phyloP scores from a whole-genome alignment of 176 grass and related monocot genomes.

The Tillandsia fasciculata region DNA sequence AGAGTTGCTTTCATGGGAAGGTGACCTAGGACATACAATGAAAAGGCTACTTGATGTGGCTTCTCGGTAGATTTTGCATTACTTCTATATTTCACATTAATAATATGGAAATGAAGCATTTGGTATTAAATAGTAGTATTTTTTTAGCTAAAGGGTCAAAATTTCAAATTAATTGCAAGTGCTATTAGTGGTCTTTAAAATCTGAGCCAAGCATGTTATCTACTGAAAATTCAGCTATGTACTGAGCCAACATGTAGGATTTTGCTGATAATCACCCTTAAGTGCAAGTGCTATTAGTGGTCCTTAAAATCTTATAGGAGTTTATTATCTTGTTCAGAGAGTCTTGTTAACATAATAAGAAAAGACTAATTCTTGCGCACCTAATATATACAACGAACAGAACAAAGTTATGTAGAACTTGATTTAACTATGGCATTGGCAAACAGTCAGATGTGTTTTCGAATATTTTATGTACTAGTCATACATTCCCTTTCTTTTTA shows the following conservation, averaged over 20 bases:
- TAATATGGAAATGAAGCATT: background rate
- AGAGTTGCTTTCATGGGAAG: conserved; percentile 79
- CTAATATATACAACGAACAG: background rate
- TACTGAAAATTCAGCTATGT: conserved; percentile 2
- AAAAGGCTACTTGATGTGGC: conserved; percentile 83
- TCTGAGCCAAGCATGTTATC: too few species aligned
- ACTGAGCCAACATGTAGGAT: conserved; percentile 1
- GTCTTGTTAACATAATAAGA: too few species aligned
- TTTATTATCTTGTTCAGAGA: too few species aligned
- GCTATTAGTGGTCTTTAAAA: too few species aligned
- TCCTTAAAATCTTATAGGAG: too few species aligned
- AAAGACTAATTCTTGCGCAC: background rate
- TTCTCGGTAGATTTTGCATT: conserved; percentile 49
- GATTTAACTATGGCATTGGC: background rate
- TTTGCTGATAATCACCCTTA: too few species aligned
- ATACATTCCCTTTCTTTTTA: background rate
- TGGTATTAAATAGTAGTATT: background rate
- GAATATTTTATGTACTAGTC: background rate
- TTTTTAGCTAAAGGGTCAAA: too few species aligned
- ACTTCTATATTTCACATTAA: background rate
- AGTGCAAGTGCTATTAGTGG: too few species aligned
- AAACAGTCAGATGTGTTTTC: conserved; percentile 3
- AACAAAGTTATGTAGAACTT: background rate
- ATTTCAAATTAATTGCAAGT: too few species aligned
- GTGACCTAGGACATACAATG: conserved; percentile 41